Percentiles rank a stretch among this genome's conserved stretches.
phyloP scores from a whole-genome alignment of 257 asterid species.

The Datura wrightii region DNA sequence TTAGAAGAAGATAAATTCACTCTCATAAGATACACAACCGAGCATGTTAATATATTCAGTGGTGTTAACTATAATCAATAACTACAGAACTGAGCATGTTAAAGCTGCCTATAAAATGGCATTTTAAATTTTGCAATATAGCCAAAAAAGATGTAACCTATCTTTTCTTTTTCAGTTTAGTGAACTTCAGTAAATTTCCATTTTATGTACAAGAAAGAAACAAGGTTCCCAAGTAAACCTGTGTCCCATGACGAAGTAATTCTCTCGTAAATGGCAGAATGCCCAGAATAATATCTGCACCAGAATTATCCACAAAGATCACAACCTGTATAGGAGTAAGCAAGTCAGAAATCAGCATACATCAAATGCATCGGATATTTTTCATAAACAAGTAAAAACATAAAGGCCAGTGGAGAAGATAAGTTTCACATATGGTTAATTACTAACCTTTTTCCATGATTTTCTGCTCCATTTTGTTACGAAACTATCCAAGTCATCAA shows the following conservation, averaged over 20 bases:
- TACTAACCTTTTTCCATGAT: constrained; percentile 75
- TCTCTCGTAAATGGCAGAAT: constrained; percentile 95
- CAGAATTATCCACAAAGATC: constrained; percentile 93
- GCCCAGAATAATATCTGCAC: constrained; percentile 93
- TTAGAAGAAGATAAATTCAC: constrained; percentile 5
- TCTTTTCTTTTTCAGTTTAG: constrained; percentile 18
- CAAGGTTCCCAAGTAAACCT: constrained; percentile 48
- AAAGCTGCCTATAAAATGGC: neutral
- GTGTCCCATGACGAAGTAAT: constrained; percentile 82
- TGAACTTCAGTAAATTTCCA: neutral
- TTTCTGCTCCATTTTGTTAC: constrained; percentile 68
- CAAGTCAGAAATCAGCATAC: constrained; percentile 31
- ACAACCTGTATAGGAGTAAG: constrained; percentile 64
- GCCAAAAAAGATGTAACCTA: neutral
- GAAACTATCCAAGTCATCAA: constrained; percentile 87
- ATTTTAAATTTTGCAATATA: neutral
- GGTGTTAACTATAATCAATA: neutral
- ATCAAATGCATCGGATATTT: neutral
- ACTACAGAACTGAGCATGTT: neutral
- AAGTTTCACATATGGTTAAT: neutral
- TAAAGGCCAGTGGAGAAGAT: constrained; percentile 6
- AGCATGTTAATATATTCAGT: neutral
- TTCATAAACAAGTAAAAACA: neutral
- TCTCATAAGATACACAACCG: neutral
- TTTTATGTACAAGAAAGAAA: constrained; percentile 18